A percentile compares a stretch with the other conserved stretches of the same genome.
Evolutionary conservation across 176 grass and related monocot species (phyloP).

Genomic region (Oryza meridionalis): DNA sequence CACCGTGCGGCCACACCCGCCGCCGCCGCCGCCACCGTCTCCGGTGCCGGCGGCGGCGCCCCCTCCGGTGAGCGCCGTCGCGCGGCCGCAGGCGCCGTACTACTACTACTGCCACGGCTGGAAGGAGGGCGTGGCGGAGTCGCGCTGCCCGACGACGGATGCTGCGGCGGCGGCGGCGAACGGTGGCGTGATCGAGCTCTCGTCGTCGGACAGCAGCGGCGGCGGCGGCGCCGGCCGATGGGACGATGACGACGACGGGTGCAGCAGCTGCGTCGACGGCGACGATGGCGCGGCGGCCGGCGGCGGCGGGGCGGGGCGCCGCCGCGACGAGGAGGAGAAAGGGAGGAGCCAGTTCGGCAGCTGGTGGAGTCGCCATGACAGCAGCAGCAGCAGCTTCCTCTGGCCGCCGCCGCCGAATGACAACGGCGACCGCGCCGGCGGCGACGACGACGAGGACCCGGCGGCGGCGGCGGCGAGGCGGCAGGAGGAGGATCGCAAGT

Average conservation of each 20-base stretch:
- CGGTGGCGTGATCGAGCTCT: neutral
- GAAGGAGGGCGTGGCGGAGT: conserved; percentile 48
- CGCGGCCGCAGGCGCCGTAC: conserved; percentile 17
- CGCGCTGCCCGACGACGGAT: conserved; percentile 29
- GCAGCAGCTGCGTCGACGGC: conserved; percentile 40
- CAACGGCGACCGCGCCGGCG: neutral
- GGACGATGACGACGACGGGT: conserved; percentile 28
- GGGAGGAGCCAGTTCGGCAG: neutral
- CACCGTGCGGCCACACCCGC: conserved; percentile 31
- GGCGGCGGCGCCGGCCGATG: neutral
- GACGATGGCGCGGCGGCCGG: neutral
- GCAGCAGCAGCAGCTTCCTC: conserved; percentile 6
- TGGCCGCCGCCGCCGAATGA: neutral
- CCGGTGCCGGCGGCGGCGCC: neutral
- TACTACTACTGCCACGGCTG: neutral
- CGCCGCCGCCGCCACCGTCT: neutral
- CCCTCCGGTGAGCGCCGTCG: neutral
- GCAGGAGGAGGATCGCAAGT: conserved; percentile 58
- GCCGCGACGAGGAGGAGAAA: neutral
- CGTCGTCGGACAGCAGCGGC: neutral
- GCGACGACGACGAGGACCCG: neutral
- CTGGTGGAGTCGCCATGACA: conserved; percentile 5
- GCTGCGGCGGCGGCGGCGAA: neutral
- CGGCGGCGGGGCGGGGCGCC: neutral
- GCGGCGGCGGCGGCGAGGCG: conserved; percentile 37